Base-by-base conservation (phyloP, 2,329 filamentous ascomycete genomes). In the Neurospora sp. region DNA sequence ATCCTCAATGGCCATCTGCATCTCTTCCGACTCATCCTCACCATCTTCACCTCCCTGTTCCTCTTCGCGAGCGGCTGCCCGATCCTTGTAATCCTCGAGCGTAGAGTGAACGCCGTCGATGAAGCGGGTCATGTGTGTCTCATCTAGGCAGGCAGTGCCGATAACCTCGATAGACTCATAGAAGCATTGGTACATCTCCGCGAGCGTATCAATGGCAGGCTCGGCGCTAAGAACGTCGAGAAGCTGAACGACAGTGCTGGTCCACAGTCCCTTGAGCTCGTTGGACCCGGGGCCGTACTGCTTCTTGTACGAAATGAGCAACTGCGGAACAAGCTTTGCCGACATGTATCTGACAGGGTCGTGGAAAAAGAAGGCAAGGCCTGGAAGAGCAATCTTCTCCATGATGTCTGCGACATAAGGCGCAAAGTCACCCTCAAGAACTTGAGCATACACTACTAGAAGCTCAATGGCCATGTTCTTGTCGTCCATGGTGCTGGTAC, bases 401-500 rank as follows among this genome's bases (percentile, higher is more conserved):
- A 98, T 96, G 71, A 97, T 96, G 71, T 97, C 91, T 66, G 90
- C 85, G 68, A 97, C 95, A 74, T 96, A 98, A 1, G 92, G 93
- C 69, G 96, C 93, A 78, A 99, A 99, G 38, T 92, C 89, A 28
- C 87, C 93, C 79, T 97, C 93, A n/a, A 99, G 86, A 36, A 97
- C 94, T 79, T 97, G 93, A 1, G 96, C 95, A 78, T 99, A 99
- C 72, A 99, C 95, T 66, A 97, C 94, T 72, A 99, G 91, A 68
- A 99, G 89, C 81, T 99, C 96, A 74, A 99, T 98, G n/a, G 96
- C 96, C 87, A 97, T 97, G 80, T 98, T 94, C 84, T 99, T 99
- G 82, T 99, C 96, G 76, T 99, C 96, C 80, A 99, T 90, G 10
- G 92, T 93, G 79, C 93, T 97, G 8, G 96, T 99, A 83, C 94